These are phyloP conservation scores for Coniochaeta sp. DNA, from an alignment of 2,329 filamentous ascomycete species.

Conservation along the genomic window DNA sequence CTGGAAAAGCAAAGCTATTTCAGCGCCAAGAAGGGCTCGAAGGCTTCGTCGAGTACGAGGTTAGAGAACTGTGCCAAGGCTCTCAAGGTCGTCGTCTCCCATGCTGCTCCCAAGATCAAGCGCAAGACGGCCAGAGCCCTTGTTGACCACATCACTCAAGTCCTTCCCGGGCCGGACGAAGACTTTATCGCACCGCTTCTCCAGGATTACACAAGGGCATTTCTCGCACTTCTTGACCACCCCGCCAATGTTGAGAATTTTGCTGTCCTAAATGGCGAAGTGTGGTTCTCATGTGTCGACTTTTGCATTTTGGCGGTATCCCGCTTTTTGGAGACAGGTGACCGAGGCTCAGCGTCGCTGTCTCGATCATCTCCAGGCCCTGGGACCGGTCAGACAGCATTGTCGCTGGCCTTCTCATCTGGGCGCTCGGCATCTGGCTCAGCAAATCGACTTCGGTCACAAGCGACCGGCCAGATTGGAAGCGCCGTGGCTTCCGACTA, in stretches of 20 bases:
- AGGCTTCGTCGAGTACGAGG: slow-evolving; percentile 43
- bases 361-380: slow-evolving; percentile 41
- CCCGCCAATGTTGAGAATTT: slow-evolving; percentile 77
- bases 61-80: slow-evolving; percentile 64
- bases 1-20: slow-evolving; percentile 61
- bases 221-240: slow-evolving; percentile 63
- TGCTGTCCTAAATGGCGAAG: slow-evolving; percentile 41
- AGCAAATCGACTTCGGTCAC: slow-evolving; percentile 13
- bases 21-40: slow-evolving; percentile 38
- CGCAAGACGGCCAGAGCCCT: slow-evolving; percentile 72
- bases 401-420: slow-evolving; percentile 21
- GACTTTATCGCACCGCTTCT: slow-evolving; percentile 62
- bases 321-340: slow-evolving; percentile 36
- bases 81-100: slow-evolving; percentile 63
- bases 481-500: slow-evolving; percentile 41
- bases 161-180: slow-evolving; percentile 55
- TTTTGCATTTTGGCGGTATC: slow-evolving; percentile 64
- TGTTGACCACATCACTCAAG: slow-evolving; percentile 74
- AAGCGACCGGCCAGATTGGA: slow-evolving; percentile 14
- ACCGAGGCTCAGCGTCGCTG: slow-evolving; percentile 23
- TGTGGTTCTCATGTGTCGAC: slow-evolving; percentile 62
- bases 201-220: slow-evolving; percentile 70
- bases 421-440: slow-evolving; percentile 19
- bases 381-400: slow-evolving; percentile 19
- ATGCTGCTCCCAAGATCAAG: slow-evolving; percentile 61